phyloP scores from a whole-genome alignment of 352 stramenopile genomes.

The Pythium vanterpoolii region DNA sequence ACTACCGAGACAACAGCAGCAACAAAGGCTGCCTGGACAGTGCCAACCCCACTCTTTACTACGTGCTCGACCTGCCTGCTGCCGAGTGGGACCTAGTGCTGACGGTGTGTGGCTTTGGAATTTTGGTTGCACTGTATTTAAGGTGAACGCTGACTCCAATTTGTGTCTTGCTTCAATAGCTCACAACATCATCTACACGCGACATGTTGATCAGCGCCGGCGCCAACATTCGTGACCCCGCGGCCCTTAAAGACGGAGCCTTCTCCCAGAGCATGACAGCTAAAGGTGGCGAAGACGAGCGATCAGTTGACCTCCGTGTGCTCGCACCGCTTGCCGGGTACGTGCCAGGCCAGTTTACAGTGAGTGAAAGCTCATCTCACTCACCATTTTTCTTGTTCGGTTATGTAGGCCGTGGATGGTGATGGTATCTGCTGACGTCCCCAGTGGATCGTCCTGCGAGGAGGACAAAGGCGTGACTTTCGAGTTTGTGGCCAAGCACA shows the following conservation, averaged over 20 bases:
- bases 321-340: conserved; percentile 15
- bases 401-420: conserved; percentile 21
- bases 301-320: conserved; percentile 15
- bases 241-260: not conserved
- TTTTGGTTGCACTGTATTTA: not conserved
- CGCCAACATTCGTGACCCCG: conserved; percentile 11
- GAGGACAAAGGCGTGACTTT: conserved; percentile 12
- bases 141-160: not conserved
- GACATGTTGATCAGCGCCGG: conserved; percentile 17
- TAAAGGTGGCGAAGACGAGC: conserved; percentile 1
- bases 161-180: not conserved
- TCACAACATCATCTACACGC: conserved; percentile 12
- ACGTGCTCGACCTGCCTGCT: conserved; percentile 14
- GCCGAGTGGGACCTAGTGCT: conserved; percentile 25
- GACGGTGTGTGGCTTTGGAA: conserved; percentile 3
- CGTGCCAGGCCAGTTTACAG: no score
- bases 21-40: conserved; percentile 22
- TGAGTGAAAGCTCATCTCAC: no score
- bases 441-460: conserved; percentile 1
- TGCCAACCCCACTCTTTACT: conserved; percentile 7
- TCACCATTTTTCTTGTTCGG: no score
- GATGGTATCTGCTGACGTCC: conserved; percentile 2
- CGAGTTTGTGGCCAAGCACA: conserved; percentile 10
- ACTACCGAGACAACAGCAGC: conserved; percentile 8
- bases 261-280: conserved; percentile 1